These are phyloP conservation scores for Irpex sp. DNA, from an alignment of 1,284 basidiomycete species.

Conservation along the genomic window DNA sequence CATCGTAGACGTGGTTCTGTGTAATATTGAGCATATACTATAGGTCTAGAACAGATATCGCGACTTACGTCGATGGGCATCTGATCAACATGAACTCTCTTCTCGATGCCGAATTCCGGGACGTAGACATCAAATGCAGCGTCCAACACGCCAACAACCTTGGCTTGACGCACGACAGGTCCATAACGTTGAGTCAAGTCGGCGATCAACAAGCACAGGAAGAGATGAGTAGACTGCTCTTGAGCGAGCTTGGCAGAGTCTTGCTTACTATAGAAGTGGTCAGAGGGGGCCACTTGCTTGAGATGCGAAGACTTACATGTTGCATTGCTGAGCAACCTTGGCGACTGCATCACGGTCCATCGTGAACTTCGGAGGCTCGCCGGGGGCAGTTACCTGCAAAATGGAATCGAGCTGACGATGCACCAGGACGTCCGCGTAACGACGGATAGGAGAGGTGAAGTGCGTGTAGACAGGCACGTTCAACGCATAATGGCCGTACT, in stretches of 20 bases:
- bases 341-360: slow-evolving; percentile 98
- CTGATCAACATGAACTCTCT: slow-evolving; percentile 97
- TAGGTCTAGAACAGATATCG: neutral
- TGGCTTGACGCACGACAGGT: slow-evolving; percentile 90
- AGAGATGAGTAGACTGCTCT: slow-evolving; percentile 95
- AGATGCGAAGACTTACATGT: slow-evolving; percentile 61
- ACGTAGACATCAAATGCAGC: slow-evolving; percentile 94
- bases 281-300: slow-evolving; percentile 1
- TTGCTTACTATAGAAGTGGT: slow-evolving; percentile 61
- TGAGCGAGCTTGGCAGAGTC: slow-evolving; percentile 90
- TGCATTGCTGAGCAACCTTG: slow-evolving; percentile 96
- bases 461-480: slow-evolving; percentile 95
- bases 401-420: slow-evolving; percentile 97
- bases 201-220: slow-evolving; percentile 89
- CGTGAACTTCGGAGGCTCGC: slow-evolving; percentile 78
- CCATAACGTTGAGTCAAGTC: slow-evolving; percentile 94
- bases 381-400: slow-evolving; percentile 39
- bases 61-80: slow-evolving; percentile 89
- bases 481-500: slow-evolving; percentile 93
- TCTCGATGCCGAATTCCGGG: slow-evolving; percentile 96
- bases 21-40: slow-evolving; percentile 8
- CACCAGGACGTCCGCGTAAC: slow-evolving; percentile 93
- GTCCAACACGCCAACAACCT: slow-evolving; percentile 91
- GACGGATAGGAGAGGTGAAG: slow-evolving; percentile 92
- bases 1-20: slow-evolving; percentile 92